phyloP scores from a whole-genome alignment of 2,329 filamentous ascomycete species.

The Sarocladiaceae sp. region DNA sequence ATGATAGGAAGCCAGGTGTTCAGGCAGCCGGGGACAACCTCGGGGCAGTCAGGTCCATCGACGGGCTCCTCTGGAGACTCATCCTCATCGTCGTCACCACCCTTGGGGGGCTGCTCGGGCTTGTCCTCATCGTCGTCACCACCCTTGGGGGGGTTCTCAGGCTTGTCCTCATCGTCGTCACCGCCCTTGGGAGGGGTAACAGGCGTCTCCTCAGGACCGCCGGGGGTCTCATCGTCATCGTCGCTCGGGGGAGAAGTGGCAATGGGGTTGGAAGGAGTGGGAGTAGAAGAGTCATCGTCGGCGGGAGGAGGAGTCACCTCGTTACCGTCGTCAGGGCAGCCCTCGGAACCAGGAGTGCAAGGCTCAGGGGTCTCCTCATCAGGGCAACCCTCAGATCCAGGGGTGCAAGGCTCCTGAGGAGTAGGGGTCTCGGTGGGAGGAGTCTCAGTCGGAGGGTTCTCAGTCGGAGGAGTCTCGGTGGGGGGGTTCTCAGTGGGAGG shows the following conservation, averaged over 20 bases:
- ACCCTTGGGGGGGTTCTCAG: conserved; percentile 10
- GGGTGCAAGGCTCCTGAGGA: conserved; percentile 11
- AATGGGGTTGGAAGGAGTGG: background rate
- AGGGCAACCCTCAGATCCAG: background rate
- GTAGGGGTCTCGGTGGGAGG: conserved; percentile 11
- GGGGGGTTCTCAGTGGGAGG: background rate
- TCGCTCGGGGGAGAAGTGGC: background rate
- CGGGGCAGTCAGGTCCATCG: conserved; percentile 43
- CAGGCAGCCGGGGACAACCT: conserved; percentile 77
- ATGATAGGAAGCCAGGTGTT: conserved; percentile 79
- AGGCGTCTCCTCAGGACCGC: conserved; percentile 9
- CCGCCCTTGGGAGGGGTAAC: conserved; percentile 10
- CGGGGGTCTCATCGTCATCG: conserved; percentile 10
- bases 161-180: background rate
- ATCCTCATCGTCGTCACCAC: conserved; percentile 20
- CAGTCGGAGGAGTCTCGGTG: background rate
- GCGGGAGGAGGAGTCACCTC: conserved; percentile 11
- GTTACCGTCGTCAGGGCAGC: background rate
- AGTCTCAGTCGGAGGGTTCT: conserved; percentile 10
- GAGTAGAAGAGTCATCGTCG: conserved; percentile 2
- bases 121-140: conserved; percentile 17
- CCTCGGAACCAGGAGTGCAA: background rate
- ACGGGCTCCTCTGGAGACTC: conserved; percentile 14
- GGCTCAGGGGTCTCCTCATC: conserved; percentile 10
- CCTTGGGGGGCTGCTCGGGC: conserved; percentile 45